Base-by-base conservation (phyloP, 768 basidiomycete genomes). In the Infundibulicybe gibba region DNA sequence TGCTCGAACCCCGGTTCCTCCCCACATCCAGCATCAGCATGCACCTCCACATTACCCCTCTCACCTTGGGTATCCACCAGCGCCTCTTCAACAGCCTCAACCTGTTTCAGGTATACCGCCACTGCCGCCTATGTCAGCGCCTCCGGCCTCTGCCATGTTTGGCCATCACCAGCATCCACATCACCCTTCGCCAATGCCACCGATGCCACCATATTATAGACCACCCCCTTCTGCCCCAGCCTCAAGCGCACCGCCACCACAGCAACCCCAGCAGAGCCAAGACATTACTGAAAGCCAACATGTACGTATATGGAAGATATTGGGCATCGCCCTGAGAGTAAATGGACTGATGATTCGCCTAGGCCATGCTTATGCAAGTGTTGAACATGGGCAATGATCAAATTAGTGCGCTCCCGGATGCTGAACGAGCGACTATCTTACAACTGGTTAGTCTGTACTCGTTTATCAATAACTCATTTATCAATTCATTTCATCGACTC, bases 311-410 rank as follows among this genome's bases (percentile, higher is more conserved):
- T 25, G 25, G 8, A 8, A 25, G 25, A 25, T 25, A 25, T 25
- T 25, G 30, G 15, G 32, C 37, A 40, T 33, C 17, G 51, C 20
- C 31, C 47, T 43, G 43, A 30, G 34, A n/a, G n/a, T n/a, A n/a
- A n/a, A n/a, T n/a, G n/a, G n/a, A n/a, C n/a, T 14, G 25, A 30
- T 46, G 33, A 45, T 8, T 34, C 41, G 33, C 43, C 43, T 55
- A 88, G 89, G 76, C 79, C 31, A 88, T 95, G 83, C 61, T 97
- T 44, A 76, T 91, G 65, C 92, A 94, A 68, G 93, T 97, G 0
- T 68, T 97, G 30, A 79, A 74, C 50, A 64, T 97, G 60, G 85
- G 87, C 1, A 83, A 74, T 40, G 91, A 89, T 39, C 92, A 95
- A 62, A 88, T 97, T 51, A 83, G 83, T 40, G 79, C 79, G 6